phyloP scores from a whole-genome alignment of 2,329 filamentous ascomycete species.

The Xylariomycetidae sp. region DNA sequence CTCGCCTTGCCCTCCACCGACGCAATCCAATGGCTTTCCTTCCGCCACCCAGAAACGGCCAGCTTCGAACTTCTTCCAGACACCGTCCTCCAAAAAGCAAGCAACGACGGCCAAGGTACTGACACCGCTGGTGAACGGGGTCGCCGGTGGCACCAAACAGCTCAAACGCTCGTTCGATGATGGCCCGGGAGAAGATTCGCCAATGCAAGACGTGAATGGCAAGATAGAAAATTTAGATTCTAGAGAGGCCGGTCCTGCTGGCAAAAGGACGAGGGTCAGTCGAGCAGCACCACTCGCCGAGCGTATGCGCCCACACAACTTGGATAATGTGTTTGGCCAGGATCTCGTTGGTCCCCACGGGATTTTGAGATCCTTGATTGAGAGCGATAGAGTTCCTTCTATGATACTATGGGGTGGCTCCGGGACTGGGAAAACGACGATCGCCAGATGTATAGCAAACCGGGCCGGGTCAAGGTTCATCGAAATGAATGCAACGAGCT shows the following conservation, averaged over 20 bases:
- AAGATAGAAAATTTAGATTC: slow-evolving; percentile 15
- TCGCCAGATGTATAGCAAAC: slow-evolving; percentile 83
- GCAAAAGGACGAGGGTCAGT: slow-evolving; percentile 65
- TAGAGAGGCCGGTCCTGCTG: slow-evolving; percentile 33
- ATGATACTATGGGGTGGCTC: slow-evolving; percentile 92
- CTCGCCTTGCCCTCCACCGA: slow-evolving; percentile 29
- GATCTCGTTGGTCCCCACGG: slow-evolving; percentile 82
- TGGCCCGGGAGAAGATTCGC: slow-evolving; percentile 35
- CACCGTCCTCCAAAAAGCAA: slow-evolving; percentile 54
- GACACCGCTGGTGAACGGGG: slow-evolving; percentile 30
- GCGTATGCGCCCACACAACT: slow-evolving; percentile 78
- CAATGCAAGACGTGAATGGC: slow-evolving; percentile 17
- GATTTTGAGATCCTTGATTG: slow-evolving; percentile 81
- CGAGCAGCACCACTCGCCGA: slow-evolving; percentile 83
- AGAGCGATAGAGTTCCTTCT: slow-evolving; percentile 79
- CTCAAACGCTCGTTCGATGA: slow-evolving; percentile 52
- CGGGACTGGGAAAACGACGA: slow-evolving; percentile 84
- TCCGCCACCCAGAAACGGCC: slow-evolving; percentile 48
- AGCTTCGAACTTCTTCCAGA: slow-evolving; percentile 58
- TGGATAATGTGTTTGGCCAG: slow-evolving; percentile 88
- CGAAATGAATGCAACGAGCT: slow-evolving; percentile 91
- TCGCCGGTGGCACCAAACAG: slow-evolving; percentile 20
- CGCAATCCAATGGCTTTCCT: slow-evolving; percentile 28
- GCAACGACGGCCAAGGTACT: slow-evolving; percentile 29
- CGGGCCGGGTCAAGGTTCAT: slow-evolving; percentile 82